Evolutionary conservation across 441 rosid species (phyloP).

Genomic region (Populus hybrid): DNA sequence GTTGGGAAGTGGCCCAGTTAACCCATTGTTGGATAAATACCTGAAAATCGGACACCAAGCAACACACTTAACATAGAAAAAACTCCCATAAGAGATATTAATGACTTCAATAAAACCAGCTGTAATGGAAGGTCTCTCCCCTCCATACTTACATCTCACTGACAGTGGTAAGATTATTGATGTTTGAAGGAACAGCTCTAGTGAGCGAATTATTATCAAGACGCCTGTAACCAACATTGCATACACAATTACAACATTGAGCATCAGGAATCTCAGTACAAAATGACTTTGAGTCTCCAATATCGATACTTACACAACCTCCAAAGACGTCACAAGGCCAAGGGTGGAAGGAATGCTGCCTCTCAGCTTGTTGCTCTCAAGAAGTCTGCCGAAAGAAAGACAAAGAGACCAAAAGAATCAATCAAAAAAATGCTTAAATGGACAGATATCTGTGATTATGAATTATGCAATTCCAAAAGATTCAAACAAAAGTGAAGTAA

Average conservation of each 20-base stretch:
- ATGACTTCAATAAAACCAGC: background rate
- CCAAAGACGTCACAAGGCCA: slow-evolving; percentile 49
- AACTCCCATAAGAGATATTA: background rate
- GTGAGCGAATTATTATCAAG: slow-evolving; percentile 55
- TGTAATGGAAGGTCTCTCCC: background rate
- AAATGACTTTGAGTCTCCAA: slow-evolving; percentile 5
- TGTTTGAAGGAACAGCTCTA: slow-evolving; percentile 47
- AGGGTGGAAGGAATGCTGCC: slow-evolving; percentile 62
- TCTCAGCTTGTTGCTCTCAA: slow-evolving; percentile 52
- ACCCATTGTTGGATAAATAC: slow-evolving; percentile 57
- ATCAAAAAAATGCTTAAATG: background rate
- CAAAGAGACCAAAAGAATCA: background rate
- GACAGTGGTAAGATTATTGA: slow-evolving; percentile 50
- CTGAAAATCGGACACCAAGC: slow-evolving; percentile 33
- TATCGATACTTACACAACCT: slow-evolving; percentile 61
- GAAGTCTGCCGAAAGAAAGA: slow-evolving; percentile 42
- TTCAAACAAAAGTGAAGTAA: background rate
- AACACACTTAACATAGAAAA: slow-evolving; percentile 2
- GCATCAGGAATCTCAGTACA: no score
- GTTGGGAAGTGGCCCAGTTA: slow-evolving; percentile 60
- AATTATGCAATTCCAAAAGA: background rate
- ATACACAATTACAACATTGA: slow-evolving; percentile 3
- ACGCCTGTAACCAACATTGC: slow-evolving; percentile 43
- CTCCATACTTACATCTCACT: slow-evolving; percentile 53
- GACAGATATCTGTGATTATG: background rate